Evolutionary conservation across 2,329 filamentous ascomycete genomes (phyloP).

Genomic region (Aspergillus transmontanensis): DNA sequence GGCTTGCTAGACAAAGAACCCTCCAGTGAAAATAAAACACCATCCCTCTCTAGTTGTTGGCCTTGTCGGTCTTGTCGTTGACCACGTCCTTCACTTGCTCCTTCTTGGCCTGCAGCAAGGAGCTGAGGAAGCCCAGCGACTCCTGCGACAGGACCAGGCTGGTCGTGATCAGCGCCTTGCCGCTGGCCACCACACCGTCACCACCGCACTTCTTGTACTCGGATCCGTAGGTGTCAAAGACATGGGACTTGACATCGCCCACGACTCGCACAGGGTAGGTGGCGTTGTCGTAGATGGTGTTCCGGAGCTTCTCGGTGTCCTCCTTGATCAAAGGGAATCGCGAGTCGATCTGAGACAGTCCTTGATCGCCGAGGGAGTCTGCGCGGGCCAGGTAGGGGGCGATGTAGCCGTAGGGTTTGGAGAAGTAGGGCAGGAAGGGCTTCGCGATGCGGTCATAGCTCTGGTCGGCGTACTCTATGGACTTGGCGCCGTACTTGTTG

Average conservation of each 20-base stretch:
- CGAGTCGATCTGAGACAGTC: conserved; percentile 69
- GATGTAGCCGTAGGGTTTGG: conserved; percentile 78
- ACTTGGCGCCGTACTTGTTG: conserved; percentile 82
- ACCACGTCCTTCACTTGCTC: conserved; percentile 58
- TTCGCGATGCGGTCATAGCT: conserved; percentile 76
- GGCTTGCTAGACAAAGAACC: background rate
- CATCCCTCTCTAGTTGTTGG: background rate
- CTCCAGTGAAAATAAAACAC: background rate
- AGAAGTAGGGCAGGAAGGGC: conserved; percentile 76
- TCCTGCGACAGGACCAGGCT: conserved; percentile 68
- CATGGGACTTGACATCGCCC: conserved; percentile 55
- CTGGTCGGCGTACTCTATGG: conserved; percentile 72
- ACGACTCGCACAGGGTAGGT: conserved; percentile 66
- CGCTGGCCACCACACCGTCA: conserved; percentile 65
- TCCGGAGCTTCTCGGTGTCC: conserved; percentile 70
- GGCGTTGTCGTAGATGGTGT: conserved; percentile 63
- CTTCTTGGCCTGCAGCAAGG: conserved; percentile 64
- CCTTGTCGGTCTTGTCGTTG: conserved; percentile 48
- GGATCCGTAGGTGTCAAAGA: conserved; percentile 45
- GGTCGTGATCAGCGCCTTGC: conserved; percentile 71
- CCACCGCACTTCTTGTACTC: conserved; percentile 53
- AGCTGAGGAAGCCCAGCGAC: conserved; percentile 62
- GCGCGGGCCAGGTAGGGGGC: conserved; percentile 82
- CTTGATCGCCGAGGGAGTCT: conserved; percentile 73
- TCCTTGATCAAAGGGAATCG: conserved; percentile 75